Percentiles rank a stretch among this genome's conserved stretches.
Conservation (phyloP, 2,329 filamentous ascomycete genomes). For the Fusarium sarcochroum region DNA sequence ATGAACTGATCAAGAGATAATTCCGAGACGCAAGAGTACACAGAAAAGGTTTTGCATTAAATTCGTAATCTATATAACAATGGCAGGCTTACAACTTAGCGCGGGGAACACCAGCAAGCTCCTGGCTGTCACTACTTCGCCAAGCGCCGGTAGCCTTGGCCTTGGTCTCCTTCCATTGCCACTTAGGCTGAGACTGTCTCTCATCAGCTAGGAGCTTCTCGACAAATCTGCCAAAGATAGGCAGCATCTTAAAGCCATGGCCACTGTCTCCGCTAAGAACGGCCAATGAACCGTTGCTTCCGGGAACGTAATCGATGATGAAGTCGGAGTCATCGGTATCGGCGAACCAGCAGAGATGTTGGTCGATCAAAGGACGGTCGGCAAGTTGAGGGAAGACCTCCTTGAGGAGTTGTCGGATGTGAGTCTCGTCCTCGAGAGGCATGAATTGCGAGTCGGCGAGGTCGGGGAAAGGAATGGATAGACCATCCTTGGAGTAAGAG, state of each 20-base stretch:
- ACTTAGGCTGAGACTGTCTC: conserved; percentile 22
- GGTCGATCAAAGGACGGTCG: conserved; percentile 22
- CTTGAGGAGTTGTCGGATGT: conserved; percentile 24
- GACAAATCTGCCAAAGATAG: conserved; percentile 31
- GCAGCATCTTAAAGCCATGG: conserved; percentile 36
- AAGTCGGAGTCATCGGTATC: conserved; percentile 38
- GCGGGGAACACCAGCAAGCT: conserved; percentile 24
- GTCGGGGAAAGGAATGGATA: conserved; percentile 11
- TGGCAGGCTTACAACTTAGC: conserved; percentile 19
- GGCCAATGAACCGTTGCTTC: conserved; percentile 19
- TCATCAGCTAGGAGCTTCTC: conserved; percentile 21
- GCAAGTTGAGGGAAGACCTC: conserved; percentile 24
- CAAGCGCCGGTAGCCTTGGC: conserved; percentile 26
- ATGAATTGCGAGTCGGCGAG: conserved; percentile 32
- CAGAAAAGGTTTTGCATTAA: not conserved
- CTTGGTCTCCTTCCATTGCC: conserved; percentile 37
- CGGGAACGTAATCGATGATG: conserved; percentile 33
- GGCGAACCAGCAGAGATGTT: conserved; percentile 34
- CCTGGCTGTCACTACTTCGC: conserved; percentile 36
- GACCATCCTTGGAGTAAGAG: conserved; percentile 27
- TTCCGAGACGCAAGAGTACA: too few species aligned
- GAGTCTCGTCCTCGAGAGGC: conserved; percentile 27
- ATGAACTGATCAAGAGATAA: too few species aligned
- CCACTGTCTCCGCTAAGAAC: conserved; percentile 29
- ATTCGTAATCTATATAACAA: not conserved